phyloP scores from a whole-genome alignment of 768 basidiomycete species.

The Pisolithus orientalis region DNA sequence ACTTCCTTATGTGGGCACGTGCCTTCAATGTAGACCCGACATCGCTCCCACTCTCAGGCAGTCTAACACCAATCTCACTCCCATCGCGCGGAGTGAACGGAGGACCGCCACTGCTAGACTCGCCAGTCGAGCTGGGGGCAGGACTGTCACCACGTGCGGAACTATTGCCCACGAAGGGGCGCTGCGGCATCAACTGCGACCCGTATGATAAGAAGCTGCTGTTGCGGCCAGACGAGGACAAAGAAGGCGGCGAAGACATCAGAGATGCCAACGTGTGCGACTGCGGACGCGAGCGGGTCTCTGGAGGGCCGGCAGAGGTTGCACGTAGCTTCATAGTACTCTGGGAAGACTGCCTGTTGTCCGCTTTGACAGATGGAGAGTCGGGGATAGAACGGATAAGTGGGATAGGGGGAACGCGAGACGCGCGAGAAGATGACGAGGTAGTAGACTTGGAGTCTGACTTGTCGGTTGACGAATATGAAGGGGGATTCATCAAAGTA shows the following conservation, averaged over 20 bases:
- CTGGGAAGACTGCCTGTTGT: constrained; percentile 8
- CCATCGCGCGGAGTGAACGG: constrained; percentile 78
- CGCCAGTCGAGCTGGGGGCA: constrained; percentile 73
- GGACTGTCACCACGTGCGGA: constrained; percentile 53
- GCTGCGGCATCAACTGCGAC: constrained; percentile 29
- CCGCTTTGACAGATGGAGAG: constrained; percentile 25
- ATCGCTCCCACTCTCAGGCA: constrained; percentile 17
- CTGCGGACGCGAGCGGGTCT: constrained; percentile 9
- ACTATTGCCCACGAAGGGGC: constrained; percentile 50
- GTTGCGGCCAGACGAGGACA: constrained; percentile 3
- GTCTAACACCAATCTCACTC: constrained; percentile 44
- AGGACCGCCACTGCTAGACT: constrained; percentile 66
- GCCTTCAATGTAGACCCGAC: constrained; percentile 23
- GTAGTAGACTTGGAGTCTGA: constrained; percentile 21
- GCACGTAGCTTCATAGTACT: constrained; percentile 6
- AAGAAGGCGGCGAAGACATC: constrained; percentile 1
- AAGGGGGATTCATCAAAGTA: constrained; percentile 1
- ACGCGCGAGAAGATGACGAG: constrained; percentile 20
- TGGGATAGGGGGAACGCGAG: constrained; percentile 23
- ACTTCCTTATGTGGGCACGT: constrained; percentile 40
- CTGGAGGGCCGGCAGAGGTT: constrained; percentile 5
- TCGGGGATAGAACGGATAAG: constrained; percentile 28
- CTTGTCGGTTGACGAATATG: constrained; percentile 15
- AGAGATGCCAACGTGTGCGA: constrained; percentile 7
- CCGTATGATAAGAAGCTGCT: constrained; percentile 22